Evolutionary conservation across 768 basidiomycete genomes (phyloP), one percentile per base, ranked within the genome.

Genomic region (Galerina marginata): DNA sequence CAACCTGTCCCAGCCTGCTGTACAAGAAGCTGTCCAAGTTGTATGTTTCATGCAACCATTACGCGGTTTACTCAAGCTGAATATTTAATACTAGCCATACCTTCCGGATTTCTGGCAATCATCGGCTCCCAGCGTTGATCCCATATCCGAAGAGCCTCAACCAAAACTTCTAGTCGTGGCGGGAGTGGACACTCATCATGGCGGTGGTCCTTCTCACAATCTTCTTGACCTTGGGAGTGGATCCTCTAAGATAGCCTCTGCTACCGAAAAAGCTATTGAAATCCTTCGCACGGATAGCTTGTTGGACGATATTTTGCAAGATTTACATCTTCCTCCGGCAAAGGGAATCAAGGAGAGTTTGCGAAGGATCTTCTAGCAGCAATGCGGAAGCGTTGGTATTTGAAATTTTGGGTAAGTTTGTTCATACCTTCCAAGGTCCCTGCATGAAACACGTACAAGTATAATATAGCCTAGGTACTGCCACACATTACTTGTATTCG

Each of bases 11-110:
- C 72, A 74, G 23, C 80, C 80, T 7, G 72, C 71, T 33, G 76
- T 78, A 2, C 77, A 78, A 52, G 64, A 71, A 4, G 79, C 80
- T 20, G 77, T 85, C 29, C 85, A 88, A 73, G 81, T 89, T 54
- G 91, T 93, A 67, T 59, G 89, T 81, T 33, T 29, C 59, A 36
- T 38, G 49, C 63, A 44, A 45, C 64, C 52, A 46, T n/a, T 47
- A 23, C 10, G 9, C 45, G 42, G 56, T 16, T 56, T 52, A 40
- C 62, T 2, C 43, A 51, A 54, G 54, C 29, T 52, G 51, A 58
- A 26, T 1, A 83, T 37, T 12, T 81, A 37, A 20, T 60, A 56
- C 16, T 62, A 83, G 82, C 82, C 82, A 3, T 81, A 74, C 62
- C 73, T 79, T 51, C 81, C 81, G 12, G 81, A 83, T 66, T 79